These are phyloP conservation scores for Stagonosporopsis tanaceti DNA, from an alignment of 2,329 filamentous ascomycete genomes.

Conservation along the genomic window DNA sequence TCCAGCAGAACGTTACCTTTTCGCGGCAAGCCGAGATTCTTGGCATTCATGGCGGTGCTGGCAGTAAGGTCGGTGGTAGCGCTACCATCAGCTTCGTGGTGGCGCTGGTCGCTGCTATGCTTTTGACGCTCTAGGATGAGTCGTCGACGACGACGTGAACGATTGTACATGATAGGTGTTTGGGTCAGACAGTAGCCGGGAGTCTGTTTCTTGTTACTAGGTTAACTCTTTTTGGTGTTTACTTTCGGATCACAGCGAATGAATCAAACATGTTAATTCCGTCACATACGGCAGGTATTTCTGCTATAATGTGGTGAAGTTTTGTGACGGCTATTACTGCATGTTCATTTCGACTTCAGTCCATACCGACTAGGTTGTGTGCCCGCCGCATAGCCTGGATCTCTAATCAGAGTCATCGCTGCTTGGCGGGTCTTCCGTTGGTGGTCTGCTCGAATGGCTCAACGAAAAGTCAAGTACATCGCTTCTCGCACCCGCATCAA, in stretches of 20 bases:
- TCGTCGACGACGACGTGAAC: neutral
- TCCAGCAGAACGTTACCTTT: slow-evolving; percentile 77
- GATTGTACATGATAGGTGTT: slow-evolving; percentile 8
- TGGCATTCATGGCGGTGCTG: slow-evolving; percentile 45
- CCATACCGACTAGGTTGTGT: too few species aligned
- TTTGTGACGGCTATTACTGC: neutral
- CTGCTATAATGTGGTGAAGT: neutral
- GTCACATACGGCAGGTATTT: neutral
- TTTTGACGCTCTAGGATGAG: slow-evolving; percentile 33
- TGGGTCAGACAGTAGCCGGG: neutral
- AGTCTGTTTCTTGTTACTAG: neutral
- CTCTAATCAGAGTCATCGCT: slow-evolving; percentile 46
- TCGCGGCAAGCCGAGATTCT: slow-evolving; percentile 49
- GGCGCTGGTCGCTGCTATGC: slow-evolving; percentile 42
- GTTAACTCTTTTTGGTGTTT: neutral
- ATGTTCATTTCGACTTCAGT: too few species aligned
- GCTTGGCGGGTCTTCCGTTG: slow-evolving; percentile 43
- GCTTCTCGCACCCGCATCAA: slow-evolving; percentile 54
- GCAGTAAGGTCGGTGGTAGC: slow-evolving; percentile 34
- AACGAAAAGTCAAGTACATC: slow-evolving; percentile 58
- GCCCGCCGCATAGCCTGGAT: neutral
- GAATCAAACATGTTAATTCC: neutral
- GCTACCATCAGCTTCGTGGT: slow-evolving; percentile 45
- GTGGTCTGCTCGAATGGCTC: slow-evolving; percentile 47
- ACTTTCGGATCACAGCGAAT: neutral